Evolutionary conservation across 768 basidiomycete species (phyloP).

Genomic region (Tylopilus plumbeoviolaceoides): DNA sequence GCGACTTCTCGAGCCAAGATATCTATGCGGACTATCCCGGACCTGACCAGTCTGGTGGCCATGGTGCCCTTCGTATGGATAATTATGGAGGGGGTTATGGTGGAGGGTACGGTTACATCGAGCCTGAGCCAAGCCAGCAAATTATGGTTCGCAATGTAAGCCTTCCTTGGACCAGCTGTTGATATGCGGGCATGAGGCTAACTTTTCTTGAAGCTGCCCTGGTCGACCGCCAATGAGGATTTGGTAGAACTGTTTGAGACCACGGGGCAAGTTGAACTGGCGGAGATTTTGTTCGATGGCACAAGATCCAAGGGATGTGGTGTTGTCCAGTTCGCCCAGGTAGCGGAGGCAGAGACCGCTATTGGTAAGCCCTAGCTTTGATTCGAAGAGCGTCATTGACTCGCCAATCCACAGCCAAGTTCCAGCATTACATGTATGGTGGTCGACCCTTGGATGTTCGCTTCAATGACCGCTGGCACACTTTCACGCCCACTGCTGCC

Average conservation of each 20-base stretch:
- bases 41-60: slow-evolving; percentile 59
- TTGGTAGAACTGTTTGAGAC: slow-evolving; percentile 98
- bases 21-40: slow-evolving; percentile 92
- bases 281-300: slow-evolving; percentile 92
- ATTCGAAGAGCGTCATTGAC: not conserved
- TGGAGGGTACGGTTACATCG: slow-evolving; percentile 43
- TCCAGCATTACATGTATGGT: slow-evolving; percentile 94
- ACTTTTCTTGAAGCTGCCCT: slow-evolving; percentile 67
- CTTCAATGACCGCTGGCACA: slow-evolving; percentile 95
- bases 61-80: slow-evolving; percentile 35
- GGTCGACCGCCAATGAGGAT: slow-evolving; percentile 99
- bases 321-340: slow-evolving; percentile 90
- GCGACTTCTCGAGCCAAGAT: slow-evolving; percentile 84
- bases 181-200: not conserved
- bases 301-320: slow-evolving; percentile 92
- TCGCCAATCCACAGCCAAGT: slow-evolving; percentile 58
- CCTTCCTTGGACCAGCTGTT: slow-evolving; percentile 16
- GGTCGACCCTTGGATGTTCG: slow-evolving; percentile 87
- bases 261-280: slow-evolving; percentile 89
- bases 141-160: slow-evolving; percentile 98
- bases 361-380: slow-evolving; percentile 52
- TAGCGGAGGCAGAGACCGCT: slow-evolving; percentile 88
- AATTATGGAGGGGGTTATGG: slow-evolving; percentile 36
- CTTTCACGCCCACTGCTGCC: slow-evolving; percentile 83
- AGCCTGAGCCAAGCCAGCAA: slow-evolving; percentile 88